Percentiles rank a stretch among this genome's conserved stretches.
Conservation (phyloP, 2,329 filamentous ascomycete genomes). For the Mollisiaceae sp. region DNA sequence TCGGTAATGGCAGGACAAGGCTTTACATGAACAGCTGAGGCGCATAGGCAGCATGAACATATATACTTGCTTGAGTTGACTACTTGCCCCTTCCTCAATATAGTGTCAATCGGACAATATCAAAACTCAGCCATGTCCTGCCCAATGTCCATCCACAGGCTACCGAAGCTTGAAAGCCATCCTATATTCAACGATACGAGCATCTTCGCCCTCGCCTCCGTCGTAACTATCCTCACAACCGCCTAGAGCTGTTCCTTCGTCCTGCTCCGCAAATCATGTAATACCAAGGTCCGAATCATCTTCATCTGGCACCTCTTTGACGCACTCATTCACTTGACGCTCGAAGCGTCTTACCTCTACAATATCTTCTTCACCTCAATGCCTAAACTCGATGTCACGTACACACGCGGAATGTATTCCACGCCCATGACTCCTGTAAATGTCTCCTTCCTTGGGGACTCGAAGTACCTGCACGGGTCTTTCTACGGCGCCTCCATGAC, state of each 20-base stretch:
- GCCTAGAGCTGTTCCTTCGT: not conserved
- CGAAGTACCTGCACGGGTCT: constrained; percentile 59
- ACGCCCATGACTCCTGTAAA: constrained; percentile 42
- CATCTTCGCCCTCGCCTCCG: not conserved
- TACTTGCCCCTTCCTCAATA: not conserved
- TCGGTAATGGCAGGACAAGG: no score
- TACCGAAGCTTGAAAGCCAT: not conserved
- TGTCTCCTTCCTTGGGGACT: constrained; percentile 52
- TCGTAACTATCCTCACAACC: not conserved
- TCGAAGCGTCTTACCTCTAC: constrained; percentile 91
- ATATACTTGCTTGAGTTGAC: not conserved
- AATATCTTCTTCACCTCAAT: constrained; percentile 83
- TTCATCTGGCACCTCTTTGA: constrained; percentile 99
- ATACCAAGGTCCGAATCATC: constrained; percentile 64
- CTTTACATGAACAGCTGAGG: no score
- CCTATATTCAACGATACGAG: not conserved
- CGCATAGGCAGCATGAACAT: not conserved
- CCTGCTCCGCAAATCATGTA: not conserved
- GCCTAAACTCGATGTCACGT: constrained; percentile 44
- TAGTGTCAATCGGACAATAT: not conserved
- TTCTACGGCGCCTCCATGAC: constrained; percentile 58
- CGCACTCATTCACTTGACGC: constrained; percentile 85
- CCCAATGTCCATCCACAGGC: constrained; percentile 4
- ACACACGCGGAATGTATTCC: constrained; percentile 46
- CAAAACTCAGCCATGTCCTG: not conserved